Evolutionary conservation across 169 alveolate genomes (phyloP).

Genomic region (Eimeria brunetti): DNA sequence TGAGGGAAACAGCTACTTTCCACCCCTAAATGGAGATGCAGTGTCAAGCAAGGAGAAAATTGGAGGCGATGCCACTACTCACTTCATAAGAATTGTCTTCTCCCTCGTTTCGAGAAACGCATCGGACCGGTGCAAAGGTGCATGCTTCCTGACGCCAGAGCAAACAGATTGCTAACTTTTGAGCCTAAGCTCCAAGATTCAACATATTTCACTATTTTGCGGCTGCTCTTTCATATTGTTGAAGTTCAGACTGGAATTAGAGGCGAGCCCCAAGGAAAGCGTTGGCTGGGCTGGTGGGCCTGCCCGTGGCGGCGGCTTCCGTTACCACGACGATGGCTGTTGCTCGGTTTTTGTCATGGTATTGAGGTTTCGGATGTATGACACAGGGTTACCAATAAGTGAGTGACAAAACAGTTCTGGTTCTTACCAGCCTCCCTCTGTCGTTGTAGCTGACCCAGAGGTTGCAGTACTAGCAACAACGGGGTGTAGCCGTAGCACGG

Average conservation of each 20-base stretch:
- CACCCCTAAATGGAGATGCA: not conserved
- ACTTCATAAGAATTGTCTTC: slow-evolving; percentile 4
- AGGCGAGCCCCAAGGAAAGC: slow-evolving; percentile 16
- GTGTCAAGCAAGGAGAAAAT: not conserved
- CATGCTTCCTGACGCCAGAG: not conserved
- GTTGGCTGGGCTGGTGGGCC: slow-evolving; percentile 78
- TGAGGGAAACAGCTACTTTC: not conserved
- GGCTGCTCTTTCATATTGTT: not conserved
- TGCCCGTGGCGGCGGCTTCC: slow-evolving; percentile 67
- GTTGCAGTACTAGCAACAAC: not conserved
- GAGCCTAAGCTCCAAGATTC: not conserved
- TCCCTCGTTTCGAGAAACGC: not conserved
- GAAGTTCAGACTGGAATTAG: not conserved
- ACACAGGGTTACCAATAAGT: not conserved
- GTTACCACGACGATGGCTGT: not conserved
- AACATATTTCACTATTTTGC: not conserved
- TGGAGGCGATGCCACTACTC: not conserved
- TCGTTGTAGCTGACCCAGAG: not conserved
- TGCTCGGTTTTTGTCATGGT: slow-evolving; percentile 5
- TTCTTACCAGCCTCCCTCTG: slow-evolving; percentile 6
- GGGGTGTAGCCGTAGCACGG: slow-evolving; percentile 13
- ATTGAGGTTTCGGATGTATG: slow-evolving; percentile 16
- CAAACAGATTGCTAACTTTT: not conserved
- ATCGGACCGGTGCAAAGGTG: slow-evolving; percentile 43
- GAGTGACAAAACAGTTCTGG: slow-evolving; percentile 40